phyloP scores from a whole-genome alignment of 192 early-diverging fungal genomes.

The Chytriomyces sp. region DNA sequence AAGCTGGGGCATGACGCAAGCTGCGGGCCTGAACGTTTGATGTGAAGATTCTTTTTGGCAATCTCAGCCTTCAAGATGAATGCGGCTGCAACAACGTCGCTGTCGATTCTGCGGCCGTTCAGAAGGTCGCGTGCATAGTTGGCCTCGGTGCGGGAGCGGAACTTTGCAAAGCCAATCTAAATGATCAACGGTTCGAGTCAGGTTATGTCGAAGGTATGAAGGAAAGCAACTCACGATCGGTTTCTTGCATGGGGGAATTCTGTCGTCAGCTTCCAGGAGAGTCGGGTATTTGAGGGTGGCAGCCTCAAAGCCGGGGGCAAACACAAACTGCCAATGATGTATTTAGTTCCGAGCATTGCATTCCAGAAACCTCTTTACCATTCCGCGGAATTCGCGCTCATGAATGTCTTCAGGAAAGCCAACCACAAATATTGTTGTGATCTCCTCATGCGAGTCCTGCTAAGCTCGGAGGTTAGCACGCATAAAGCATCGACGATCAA shows the following conservation, averaged over 20 bases:
- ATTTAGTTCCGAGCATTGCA: conserved; percentile 6
- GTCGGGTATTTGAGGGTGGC: conserved; percentile 91
- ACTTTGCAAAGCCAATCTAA: conserved; percentile 99
- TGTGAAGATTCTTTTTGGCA: conserved; percentile 98
- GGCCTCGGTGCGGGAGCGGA: conserved; percentile 88
- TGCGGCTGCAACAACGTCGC: conserved; percentile 68
- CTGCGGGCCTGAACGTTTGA: conserved; percentile 59
- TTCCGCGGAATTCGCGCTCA: conserved; percentile 99
- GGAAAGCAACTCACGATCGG: conserved; percentile 15
- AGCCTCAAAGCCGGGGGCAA: conserved; percentile 96
- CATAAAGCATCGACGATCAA: too few relatives aligned
- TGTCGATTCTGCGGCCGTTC: conserved; percentile 89
- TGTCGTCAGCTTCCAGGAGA: conserved; percentile 61
- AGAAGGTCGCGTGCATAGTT: conserved; percentile 89
- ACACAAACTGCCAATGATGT: conserved; percentile 70
- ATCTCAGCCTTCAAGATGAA: conserved; percentile 92
- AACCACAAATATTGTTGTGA: conserved; percentile 99
- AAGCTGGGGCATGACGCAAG: background rate
- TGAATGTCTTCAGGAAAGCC: conserved; percentile 99
- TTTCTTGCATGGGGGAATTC: conserved; percentile 31
- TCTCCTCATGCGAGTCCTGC: conserved; percentile 71
- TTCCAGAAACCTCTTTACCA: conserved; percentile 48
- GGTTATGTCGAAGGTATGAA: conserved; percentile 8
- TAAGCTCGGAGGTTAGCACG: background rate
- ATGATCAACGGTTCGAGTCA: background rate